Evolutionary conservation across 768 basidiomycete species (phyloP).

Genomic region (Lenzites betulinus): DNA sequence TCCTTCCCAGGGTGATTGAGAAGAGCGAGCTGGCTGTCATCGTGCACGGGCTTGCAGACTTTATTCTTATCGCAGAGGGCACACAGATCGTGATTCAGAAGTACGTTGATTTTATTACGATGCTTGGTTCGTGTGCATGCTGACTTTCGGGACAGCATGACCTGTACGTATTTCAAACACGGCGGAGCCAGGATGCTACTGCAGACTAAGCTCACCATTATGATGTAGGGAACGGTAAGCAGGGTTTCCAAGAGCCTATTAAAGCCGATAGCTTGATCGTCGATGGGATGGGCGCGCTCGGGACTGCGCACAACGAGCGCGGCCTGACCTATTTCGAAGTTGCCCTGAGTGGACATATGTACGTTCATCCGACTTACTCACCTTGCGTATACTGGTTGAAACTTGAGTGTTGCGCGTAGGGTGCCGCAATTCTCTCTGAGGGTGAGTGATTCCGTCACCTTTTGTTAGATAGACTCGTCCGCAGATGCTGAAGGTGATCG

Average conservation of each 20-base stretch:
- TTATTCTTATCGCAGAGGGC: slow-evolving; percentile 72
- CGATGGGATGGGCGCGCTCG: slow-evolving; percentile 68
- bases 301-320: slow-evolving; percentile 65
- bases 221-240: slow-evolving; percentile 55
- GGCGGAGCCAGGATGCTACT: too few relatives aligned
- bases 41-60: slow-evolving; percentile 74
- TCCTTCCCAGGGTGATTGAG: slow-evolving; percentile 75
- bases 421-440: slow-evolving; percentile 66
- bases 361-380: slow-evolving; percentile 25
- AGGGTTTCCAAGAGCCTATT: slow-evolving; percentile 77
- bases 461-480: background rate
- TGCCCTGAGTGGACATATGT: slow-evolving; percentile 73
- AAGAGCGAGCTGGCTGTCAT: slow-evolving; percentile 70
- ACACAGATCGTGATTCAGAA: slow-evolving; percentile 40
- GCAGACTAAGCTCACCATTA: background rate
- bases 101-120: slow-evolving; percentile 18
- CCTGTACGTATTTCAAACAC: slow-evolving; percentile 35
- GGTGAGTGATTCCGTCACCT: slow-evolving; percentile 39
- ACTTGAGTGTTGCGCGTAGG: slow-evolving; percentile 36
- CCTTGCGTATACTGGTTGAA: background rate
- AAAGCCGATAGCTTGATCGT: slow-evolving; percentile 66
- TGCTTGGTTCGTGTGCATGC: slow-evolving; percentile 30
- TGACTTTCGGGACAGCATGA: slow-evolving; percentile 37
- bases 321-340: slow-evolving; percentile 71
- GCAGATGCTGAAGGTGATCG: too few relatives aligned